phyloP scores from a whole-genome alignment of 768 basidiomycete species.

The Suillus paluster region DNA sequence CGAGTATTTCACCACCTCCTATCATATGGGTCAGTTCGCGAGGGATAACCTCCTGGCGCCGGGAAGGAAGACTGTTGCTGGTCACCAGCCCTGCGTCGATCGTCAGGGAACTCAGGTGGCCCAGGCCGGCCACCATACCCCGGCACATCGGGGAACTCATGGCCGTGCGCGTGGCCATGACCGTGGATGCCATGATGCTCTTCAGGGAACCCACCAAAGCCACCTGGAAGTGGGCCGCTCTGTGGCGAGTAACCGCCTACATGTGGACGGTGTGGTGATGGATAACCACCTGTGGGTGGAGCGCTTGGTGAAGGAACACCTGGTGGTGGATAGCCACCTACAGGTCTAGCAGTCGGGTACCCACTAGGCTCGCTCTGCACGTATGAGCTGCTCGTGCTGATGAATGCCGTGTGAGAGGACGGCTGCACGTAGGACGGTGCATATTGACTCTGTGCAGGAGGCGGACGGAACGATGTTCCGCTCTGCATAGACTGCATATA shows the following conservation, averaged over 20 bases:
- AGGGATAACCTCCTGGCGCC: neutral
- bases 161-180: slow-evolving; percentile 34
- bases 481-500: slow-evolving; percentile 14
- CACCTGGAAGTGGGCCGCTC: slow-evolving; percentile 25
- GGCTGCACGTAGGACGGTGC: slow-evolving; percentile 28
- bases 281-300: neutral
- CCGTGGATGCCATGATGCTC: slow-evolving; percentile 17
- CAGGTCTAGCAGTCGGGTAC: neutral
- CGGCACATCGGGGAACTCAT: slow-evolving; percentile 43
- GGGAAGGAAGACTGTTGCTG: neutral
- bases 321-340: neutral
- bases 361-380: neutral
- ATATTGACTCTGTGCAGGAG: slow-evolving; percentile 33
- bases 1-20: slow-evolving; percentile 7
- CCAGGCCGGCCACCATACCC: slow-evolving; percentile 28
- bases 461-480: slow-evolving; percentile 4
- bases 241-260: slow-evolving; percentile 12
- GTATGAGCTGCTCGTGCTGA: neutral
- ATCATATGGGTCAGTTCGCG: slow-evolving; percentile 5
- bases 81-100: neutral
- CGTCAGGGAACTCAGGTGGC: slow-evolving; percentile 9
- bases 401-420: neutral
- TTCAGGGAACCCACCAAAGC: slow-evolving; percentile 14
- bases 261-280: slow-evolving; percentile 14
- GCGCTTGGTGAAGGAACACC: neutral